Conservation (phyloP, 345 rosid species). For the Noccaea bulbosa region DNA sequence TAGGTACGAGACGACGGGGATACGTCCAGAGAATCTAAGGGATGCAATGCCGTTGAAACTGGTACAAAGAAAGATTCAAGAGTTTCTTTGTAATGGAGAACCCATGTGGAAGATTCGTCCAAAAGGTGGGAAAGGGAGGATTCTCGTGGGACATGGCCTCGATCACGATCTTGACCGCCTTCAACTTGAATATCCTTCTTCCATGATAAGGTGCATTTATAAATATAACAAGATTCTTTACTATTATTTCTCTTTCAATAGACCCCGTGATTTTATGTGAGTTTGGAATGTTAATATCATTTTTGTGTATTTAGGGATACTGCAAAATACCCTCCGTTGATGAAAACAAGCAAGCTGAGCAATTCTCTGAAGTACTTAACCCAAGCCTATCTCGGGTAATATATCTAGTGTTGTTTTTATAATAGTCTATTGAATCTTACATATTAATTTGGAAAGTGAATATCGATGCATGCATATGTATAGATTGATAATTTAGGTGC, state of each 20-base stretch:
- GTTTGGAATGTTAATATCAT: background rate
- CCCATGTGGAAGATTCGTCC: slow-evolving; percentile 92
- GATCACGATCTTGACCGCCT: slow-evolving; percentile 77
- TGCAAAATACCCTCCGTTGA: slow-evolving; percentile 81
- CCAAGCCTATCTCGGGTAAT: slow-evolving; percentile 87
- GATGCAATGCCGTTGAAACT: slow-evolving; percentile 76
- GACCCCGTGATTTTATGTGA: slow-evolving; percentile 1
- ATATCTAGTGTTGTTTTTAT: background rate
- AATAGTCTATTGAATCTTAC: background rate
- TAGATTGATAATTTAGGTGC: background rate
- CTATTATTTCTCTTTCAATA: slow-evolving; percentile 6
- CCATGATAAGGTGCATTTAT: slow-evolving; percentile 66
- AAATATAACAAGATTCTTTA: slow-evolving; percentile 19
- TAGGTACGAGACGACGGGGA: slow-evolving; percentile 85
- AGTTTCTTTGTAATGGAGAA: slow-evolving; percentile 85
- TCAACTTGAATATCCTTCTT: slow-evolving; percentile 78
- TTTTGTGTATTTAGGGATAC: slow-evolving; percentile 58
- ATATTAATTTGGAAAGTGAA: background rate
- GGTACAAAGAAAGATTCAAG: slow-evolving; percentile 81
- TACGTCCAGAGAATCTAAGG: slow-evolving; percentile 69
- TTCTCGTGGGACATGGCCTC: slow-evolving; percentile 91
- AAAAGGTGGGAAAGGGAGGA: slow-evolving; percentile 73
- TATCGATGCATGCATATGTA: background rate
- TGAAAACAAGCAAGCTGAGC: slow-evolving; percentile 98
- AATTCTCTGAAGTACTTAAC: slow-evolving; percentile 88